These are phyloP conservation scores for Aspergillus terreus DNA, from an alignment of 2,329 filamentous ascomycete genomes.

Conservation along the genomic window DNA sequence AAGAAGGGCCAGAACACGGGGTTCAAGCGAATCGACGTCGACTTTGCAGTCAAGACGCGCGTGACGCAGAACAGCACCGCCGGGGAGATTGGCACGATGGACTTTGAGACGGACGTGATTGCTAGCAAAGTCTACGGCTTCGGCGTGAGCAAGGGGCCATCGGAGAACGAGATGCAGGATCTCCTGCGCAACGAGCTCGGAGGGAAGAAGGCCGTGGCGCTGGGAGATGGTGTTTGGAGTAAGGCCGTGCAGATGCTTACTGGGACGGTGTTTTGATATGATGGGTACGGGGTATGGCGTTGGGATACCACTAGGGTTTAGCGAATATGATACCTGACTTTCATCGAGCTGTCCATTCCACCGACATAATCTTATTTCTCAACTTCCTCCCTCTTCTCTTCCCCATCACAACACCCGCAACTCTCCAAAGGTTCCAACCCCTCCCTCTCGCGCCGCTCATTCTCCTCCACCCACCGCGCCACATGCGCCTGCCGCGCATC, in stretches of 20 bases:
- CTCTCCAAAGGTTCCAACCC: too few relatives aligned
- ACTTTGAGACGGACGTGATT: constrained; percentile 36
- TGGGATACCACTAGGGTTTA: background rate
- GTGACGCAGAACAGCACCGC: constrained; percentile 16
- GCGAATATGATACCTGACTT: background rate
- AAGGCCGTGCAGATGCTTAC: constrained; percentile 36
- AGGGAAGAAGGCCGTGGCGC: constrained; percentile 15
- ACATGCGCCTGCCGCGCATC: too few relatives aligned
- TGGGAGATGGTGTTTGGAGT: constrained; percentile 39
- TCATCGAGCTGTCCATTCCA: background rate
- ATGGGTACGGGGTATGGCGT: constrained; percentile 2
- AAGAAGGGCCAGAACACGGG: constrained; percentile 1
- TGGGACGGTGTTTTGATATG: constrained; percentile 30
- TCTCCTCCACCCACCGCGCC: too few relatives aligned
- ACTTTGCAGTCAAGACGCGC: constrained; percentile 35
- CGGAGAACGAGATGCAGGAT: constrained; percentile 34
- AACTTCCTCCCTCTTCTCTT: too few relatives aligned
- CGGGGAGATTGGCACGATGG: constrained; percentile 24
- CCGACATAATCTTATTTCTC: background rate
- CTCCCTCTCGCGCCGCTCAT: too few relatives aligned
- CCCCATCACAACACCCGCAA: too few relatives aligned
- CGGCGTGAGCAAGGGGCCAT: constrained; percentile 25
- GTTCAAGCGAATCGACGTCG: constrained; percentile 32
- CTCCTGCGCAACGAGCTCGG: constrained; percentile 29
- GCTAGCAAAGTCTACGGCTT: constrained; percentile 42